phyloP scores from a whole-genome alignment of 2,329 filamentous ascomycete genomes.

The Aspergillus bombycis region DNA sequence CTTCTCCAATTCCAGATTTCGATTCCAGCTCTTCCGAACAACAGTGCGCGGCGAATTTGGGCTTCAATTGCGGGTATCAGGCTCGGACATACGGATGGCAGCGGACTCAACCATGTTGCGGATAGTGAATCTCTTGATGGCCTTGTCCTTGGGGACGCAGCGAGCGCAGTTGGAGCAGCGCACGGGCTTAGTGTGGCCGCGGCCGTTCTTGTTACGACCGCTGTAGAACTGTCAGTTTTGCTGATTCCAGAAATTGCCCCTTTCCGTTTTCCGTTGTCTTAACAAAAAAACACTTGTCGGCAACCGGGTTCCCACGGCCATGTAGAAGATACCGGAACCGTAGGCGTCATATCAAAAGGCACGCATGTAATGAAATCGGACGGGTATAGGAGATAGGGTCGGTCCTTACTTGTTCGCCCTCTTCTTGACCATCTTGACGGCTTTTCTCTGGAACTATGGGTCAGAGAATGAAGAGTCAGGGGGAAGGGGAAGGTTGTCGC shows the following conservation, averaged over 20 bases:
- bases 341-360: slow-evolving; percentile 4
- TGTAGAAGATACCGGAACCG: slow-evolving; percentile 4
- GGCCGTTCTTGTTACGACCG: slow-evolving; percentile 99
- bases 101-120: slow-evolving; percentile 99
- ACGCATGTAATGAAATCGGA: slow-evolving; percentile 30
- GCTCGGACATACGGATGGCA: slow-evolving; percentile 84
- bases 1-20: slow-evolving; percentile 8
- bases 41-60: slow-evolving; percentile 18
- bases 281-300: background rate
- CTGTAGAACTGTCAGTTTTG: slow-evolving; percentile 51
- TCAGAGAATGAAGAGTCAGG: slow-evolving; percentile 32
- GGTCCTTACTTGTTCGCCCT: slow-evolving; percentile 69
- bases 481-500: slow-evolving; percentile 31
- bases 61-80: slow-evolving; percentile 17
- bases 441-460: slow-evolving; percentile 43
- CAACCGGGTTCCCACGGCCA: slow-evolving; percentile 2
- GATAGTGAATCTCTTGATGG: slow-evolving; percentile 99
- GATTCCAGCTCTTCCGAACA: slow-evolving; percentile 16
- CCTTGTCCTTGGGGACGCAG: slow-evolving; percentile 99
- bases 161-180: slow-evolving; percentile 86
- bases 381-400: slow-evolving; percentile 29
- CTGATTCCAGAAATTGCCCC: slow-evolving; percentile 12
- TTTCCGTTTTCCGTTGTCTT: slow-evolving; percentile 33
- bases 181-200: slow-evolving; percentile 99
- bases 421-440: slow-evolving; percentile 75